Evolutionary conservation across 1,284 basidiomycete species (phyloP).

Genomic region (Pyrrhoderma noxium): DNA sequence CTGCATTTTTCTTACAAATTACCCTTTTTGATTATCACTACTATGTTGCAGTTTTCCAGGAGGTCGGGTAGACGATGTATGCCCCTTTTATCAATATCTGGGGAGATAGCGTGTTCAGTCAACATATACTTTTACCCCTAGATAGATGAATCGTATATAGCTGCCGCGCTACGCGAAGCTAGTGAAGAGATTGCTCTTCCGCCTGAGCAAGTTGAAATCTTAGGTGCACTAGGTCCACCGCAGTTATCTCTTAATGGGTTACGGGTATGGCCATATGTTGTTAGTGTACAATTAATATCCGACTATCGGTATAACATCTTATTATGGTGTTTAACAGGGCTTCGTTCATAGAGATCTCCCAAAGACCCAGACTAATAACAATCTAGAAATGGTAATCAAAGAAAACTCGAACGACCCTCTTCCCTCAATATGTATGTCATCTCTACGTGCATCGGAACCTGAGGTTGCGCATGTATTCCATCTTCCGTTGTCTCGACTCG

Average conservation of each 20-base stretch:
- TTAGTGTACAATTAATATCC: conserved; percentile 31
- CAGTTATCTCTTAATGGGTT: conserved; percentile 53
- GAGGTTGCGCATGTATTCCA: conserved; percentile 70
- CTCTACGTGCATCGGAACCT: conserved; percentile 42
- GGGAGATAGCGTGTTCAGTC: too few relatives aligned
- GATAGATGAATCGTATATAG: conserved; percentile 48
- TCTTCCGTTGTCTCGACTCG: conserved; percentile 50
- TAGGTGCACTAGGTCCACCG: conserved; percentile 58
- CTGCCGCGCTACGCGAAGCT: conserved; percentile 63
- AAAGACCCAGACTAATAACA: conserved; percentile 6
- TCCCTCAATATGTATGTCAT: conserved; percentile 50
- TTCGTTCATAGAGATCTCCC: conserved; percentile 41
- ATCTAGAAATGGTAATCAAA: conserved; percentile 8
- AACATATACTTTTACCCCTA: conserved; percentile 22
- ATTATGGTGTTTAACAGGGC: conserved; percentile 37
- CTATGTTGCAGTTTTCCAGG: conserved; percentile 59
- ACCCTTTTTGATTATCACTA: not conserved
- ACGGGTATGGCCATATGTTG: conserved; percentile 68
- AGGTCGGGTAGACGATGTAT: conserved; percentile 59
- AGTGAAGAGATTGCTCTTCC: conserved; percentile 64
- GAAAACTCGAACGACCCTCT: conserved; percentile 38
- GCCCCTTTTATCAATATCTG: too few relatives aligned
- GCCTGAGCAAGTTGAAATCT: conserved; percentile 49
- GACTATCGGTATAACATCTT: not conserved
- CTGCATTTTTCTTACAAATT: not conserved